Evolutionary conservation across 495 filamentous ascomycete species (phyloP), one percentile per base, ranked within the genome.

Genomic region (Hypoxylon crocopeplum): DNA sequence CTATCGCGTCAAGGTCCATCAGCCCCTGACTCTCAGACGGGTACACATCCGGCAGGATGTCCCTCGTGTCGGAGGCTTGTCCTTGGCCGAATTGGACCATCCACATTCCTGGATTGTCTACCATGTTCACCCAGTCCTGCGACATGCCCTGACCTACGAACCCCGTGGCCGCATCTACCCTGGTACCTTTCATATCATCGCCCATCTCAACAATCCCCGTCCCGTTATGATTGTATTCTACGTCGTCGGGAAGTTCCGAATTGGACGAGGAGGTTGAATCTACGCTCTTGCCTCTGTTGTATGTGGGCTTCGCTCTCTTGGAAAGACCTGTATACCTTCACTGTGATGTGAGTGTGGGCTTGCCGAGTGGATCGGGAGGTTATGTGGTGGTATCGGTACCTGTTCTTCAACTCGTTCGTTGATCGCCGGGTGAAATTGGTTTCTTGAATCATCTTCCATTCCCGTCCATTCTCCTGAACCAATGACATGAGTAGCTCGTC

Each of bases 361-460:
- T 27, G 4, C 8, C 24, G 21, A 10, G 19, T 13, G 1, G 15
- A 19, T 47, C 19, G 25, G 8, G 8, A 27, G 15, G 15, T 5
- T 34, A 6, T 13, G 10, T 2, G n/a, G 11, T 15, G 21, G 11
- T 7, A 15, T 19, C 15, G n/a, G n/a, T 68, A 70, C 68, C 68
- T 64, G 21, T 70, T 70, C 39, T 70, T 70, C 29, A 68, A 48
- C 38, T 68, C 69, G 36, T 70, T 52, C 29, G 57, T 74, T 21
- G 73, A 72, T 16, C 73, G 69, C n/a, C 62, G 65, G 6, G 66
- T 61, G 37, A 75, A 76, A 41, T 66, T 67, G 16, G 60, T 59
- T 44, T 72, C 64, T 29, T 72, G 71, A 13, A 76, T 75, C 38
- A 70, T 68, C 34, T 74, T 75, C 73, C 73, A 76, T 48, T 73